Evolutionary conservation across 73 alveolate species (phyloP).

Genomic region (Tetrahymena thermophila): DNA sequence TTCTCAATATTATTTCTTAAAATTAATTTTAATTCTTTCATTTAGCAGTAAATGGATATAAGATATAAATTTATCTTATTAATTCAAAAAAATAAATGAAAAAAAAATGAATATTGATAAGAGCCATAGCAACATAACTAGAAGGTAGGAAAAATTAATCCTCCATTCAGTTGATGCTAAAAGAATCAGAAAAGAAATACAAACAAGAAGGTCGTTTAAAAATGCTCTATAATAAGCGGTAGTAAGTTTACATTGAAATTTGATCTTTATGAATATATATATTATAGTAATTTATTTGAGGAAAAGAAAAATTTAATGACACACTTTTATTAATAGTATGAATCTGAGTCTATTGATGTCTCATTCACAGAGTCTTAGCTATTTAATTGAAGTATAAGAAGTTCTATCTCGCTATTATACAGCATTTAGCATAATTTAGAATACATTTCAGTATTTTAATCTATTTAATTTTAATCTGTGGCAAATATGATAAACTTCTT

Average conservation of each 20-base stretch:
- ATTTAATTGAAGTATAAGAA: not conserved
- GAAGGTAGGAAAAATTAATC: not conserved
- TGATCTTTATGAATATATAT: not conserved
- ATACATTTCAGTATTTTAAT: not conserved
- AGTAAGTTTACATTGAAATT: not conserved
- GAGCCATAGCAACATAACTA: not conserved
- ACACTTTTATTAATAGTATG: not conserved
- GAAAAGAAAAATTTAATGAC: not conserved
- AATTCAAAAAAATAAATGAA: not conserved
- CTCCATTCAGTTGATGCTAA: not conserved
- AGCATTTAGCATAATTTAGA: not conserved
- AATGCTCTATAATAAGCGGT: not conserved
- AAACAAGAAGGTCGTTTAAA: not conserved
- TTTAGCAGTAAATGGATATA: too few relatives aligned
- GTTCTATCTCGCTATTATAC: not conserved
- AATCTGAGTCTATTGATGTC: not conserved
- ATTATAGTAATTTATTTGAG: not conserved
- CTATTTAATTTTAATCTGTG: not conserved
- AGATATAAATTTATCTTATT: not conserved
- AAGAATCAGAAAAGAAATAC: not conserved
- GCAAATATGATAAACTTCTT: not conserved
- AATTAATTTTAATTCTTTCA: too few relatives aligned
- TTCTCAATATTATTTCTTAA: too few relatives aligned
- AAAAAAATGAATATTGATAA: not conserved
- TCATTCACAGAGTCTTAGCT: not conserved